phyloP scores from a whole-genome alignment of 2,329 filamentous ascomycete species.

The Verticillium nonalfalfae region DNA sequence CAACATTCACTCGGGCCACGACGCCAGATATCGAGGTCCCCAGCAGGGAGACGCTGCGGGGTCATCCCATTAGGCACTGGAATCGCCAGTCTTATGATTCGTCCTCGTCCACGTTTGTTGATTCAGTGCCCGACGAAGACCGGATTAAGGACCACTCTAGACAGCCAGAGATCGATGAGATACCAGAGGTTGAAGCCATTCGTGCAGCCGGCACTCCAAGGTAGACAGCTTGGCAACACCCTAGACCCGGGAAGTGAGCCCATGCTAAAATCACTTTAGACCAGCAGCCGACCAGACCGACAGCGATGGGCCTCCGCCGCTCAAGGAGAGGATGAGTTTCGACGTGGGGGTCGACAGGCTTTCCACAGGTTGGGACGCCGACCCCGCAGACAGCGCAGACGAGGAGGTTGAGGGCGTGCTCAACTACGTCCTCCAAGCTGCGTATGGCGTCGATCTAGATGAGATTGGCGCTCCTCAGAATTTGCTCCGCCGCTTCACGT shows the following conservation, averaged over 20 bases:
- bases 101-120: not conserved
- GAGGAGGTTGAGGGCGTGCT: constrained; percentile 28
- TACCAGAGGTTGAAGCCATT: not conserved
- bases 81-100: not conserved
- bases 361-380: constrained; percentile 15
- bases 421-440: constrained; percentile 27
- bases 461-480: constrained; percentile 20
- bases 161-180: constrained; percentile 6
- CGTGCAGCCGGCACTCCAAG: constrained; percentile 6
- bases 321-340: constrained; percentile 10
- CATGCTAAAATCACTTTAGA: not conserved
- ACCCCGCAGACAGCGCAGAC: constrained; percentile 18
- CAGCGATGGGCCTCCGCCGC: not conserved
- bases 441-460: constrained; percentile 29
- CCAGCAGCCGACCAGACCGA: not conserved
- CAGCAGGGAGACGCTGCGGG: constrained; percentile 7
- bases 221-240: not conserved
- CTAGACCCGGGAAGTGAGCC: not conserved
- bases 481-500: constrained; percentile 21
- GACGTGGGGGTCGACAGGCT: constrained; percentile 9
- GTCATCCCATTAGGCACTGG: constrained; percentile 3
- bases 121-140: constrained; percentile 20
- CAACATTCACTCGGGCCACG: constrained; percentile 12
- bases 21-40: constrained; percentile 10
- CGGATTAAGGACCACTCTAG: constrained; percentile 6